Conservation (phyloP, 2,329 filamentous ascomycete genomes). For the Rosellinia necatrix region DNA sequence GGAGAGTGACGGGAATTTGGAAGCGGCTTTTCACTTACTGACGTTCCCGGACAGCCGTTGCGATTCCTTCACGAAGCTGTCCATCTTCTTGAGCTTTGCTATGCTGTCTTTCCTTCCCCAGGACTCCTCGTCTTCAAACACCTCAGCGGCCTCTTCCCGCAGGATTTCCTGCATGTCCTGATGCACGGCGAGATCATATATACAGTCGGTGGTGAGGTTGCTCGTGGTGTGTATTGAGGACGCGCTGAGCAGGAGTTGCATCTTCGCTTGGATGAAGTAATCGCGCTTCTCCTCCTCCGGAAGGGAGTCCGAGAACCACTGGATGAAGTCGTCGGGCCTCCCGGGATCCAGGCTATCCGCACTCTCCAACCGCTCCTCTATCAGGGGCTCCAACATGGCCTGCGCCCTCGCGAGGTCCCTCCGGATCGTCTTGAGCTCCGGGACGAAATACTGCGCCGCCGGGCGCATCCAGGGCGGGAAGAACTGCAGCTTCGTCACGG, state of each 20-base stretch:
- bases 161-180: slow-evolving; percentile 56
- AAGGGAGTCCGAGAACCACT: slow-evolving; percentile 51
- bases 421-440: slow-evolving; percentile 51
- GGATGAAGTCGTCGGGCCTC: slow-evolving; percentile 52
- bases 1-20: no score
- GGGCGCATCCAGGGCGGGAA: slow-evolving; percentile 57
- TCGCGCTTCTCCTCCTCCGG: slow-evolving; percentile 44
- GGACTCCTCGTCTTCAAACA: slow-evolving; percentile 43
- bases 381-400: slow-evolving; percentile 50
- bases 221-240: slow-evolving; percentile 59
- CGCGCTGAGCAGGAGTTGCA: slow-evolving; percentile 50
- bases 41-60: slow-evolving; percentile 43
- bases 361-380: slow-evolving; percentile 51
- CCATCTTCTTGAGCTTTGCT: slow-evolving; percentile 46
- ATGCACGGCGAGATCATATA: slow-evolving; percentile 57
- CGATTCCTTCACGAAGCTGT: slow-evolving; percentile 48
- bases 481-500: slow-evolving; percentile 55
- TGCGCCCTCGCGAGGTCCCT: slow-evolving; percentile 49
- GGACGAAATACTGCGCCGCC: slow-evolving; percentile 51
- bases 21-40: slow-evolving; percentile 41
- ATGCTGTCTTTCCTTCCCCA: slow-evolving; percentile 44
- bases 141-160: slow-evolving; percentile 53
- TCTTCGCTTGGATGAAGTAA: slow-evolving; percentile 46
- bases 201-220: slow-evolving; percentile 50
- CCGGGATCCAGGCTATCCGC: slow-evolving; percentile 45